Base-by-base conservation (phyloP, 2,329 filamentous ascomycete genomes). In the Onygenales sp. region DNA sequence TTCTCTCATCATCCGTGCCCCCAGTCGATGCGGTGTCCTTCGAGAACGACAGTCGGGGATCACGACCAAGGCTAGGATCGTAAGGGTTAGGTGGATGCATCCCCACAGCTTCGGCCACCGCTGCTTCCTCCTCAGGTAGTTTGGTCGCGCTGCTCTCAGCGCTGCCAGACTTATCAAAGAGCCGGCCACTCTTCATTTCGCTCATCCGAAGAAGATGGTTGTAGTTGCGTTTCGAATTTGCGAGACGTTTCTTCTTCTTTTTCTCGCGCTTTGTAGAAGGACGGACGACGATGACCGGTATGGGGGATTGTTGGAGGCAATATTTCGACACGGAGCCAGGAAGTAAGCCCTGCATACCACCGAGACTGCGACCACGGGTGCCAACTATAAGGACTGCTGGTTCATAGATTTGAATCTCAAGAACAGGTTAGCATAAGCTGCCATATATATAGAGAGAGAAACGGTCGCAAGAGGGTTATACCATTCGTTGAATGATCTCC, bases 301-400 rank as follows among this genome's bases (percentile, higher is more conserved):
- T 88, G 0, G 91, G 90, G 1, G 88, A 95, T 67, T 95, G 91
- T 66, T 96, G 91, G 10, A 95, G 78, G 64, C 91, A 95, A 71
- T 95, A 96, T 66, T 95, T 95, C 31, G 89, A 94, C 44, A 95
- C 91, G 0, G 87, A 93, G 58, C 89, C 93, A 48, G 88, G 89
- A 43, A 95, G 80, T 33, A 95, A 76, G 47, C 89, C 88, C 66
- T 95, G 90, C 54, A 95, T 84, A 31, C 90, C 89, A 36, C 89
- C 89, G 1, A 95, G 77, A 39, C 86, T 92, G 52, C 89, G 82
- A 45, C 91, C 91, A 61, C 87, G 82, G 1, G 91, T 95, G 43
- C 91, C 91, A 13, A 96, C 91, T 32, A 96, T 86, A 21, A 96
- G 79, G 73, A 95, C 91, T 2, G 88, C 89, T 2, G 91, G 91